phyloP scores from a whole-genome alignment of 2,329 filamentous ascomycete genomes.

The Colletotrichum sp. region DNA sequence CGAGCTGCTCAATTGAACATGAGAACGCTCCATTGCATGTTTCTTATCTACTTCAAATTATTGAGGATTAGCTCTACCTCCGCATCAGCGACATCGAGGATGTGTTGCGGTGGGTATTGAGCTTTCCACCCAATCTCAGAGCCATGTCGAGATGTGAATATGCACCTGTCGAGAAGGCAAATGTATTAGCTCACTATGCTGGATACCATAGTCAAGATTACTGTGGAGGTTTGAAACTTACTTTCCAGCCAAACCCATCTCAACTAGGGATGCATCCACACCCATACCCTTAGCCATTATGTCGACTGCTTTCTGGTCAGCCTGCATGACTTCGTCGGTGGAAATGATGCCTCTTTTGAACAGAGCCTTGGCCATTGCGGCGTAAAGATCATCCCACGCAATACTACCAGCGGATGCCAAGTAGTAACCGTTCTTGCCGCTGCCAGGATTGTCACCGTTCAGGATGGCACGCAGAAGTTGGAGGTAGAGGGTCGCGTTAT shows the following conservation, averaged over 20 bases:
- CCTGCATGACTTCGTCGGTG: conserved; percentile 37
- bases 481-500: conserved; percentile 52
- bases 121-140: conserved; percentile 50
- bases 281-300: conserved; percentile 45
- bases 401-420: conserved; percentile 53
- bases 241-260: conserved; percentile 42
- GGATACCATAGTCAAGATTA: background rate
- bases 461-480: conserved; percentile 50
- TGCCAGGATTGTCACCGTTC: conserved; percentile 33
- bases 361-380: conserved; percentile 45
- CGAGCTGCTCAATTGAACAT: fast-evolving
- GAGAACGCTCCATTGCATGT: fast-evolving
- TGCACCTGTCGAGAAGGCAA: background rate
- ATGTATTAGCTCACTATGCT: background rate
- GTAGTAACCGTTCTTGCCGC: conserved; percentile 53
- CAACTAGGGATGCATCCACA: conserved; percentile 31
- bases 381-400: conserved; percentile 56
- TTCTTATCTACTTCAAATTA: background rate
- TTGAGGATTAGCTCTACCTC: conserved; percentile 46
- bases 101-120: conserved; percentile 45
- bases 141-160: conserved; percentile 44
- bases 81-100: conserved; percentile 47
- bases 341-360: conserved; percentile 42
- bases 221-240: conserved; percentile 28
- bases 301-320: conserved; percentile 38